These are phyloP conservation scores for Globisporangium mamillatum DNA, from an alignment of 352 stramenopile genomes.

Conservation along the genomic window DNA sequence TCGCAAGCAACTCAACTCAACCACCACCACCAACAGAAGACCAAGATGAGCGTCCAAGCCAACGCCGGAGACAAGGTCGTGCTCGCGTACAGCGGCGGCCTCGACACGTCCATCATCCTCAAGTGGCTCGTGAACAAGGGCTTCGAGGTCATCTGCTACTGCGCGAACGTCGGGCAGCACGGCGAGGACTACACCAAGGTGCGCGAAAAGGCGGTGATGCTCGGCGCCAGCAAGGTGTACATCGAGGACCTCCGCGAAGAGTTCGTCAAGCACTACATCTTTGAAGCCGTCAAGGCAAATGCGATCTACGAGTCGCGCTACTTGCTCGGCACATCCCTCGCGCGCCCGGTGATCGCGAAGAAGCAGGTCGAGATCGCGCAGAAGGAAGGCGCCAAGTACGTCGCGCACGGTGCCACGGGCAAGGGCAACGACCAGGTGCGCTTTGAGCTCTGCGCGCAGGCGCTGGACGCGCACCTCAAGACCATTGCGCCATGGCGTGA, in stretches of 20 bases:
- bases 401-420: conserved; percentile 97
- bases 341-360: conserved; percentile 97
- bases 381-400: conserved; percentile 88
- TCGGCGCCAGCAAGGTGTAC: conserved; percentile 89
- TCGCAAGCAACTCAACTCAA: conserved; percentile 13
- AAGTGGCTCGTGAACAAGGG: conserved; percentile 98
- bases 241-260: conserved; percentile 97
- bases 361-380: conserved; percentile 94
- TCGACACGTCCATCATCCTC: conserved; percentile 99
- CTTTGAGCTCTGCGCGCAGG: conserved; percentile 98
- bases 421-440: conserved; percentile 99
- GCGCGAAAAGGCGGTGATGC: conserved; percentile 85
- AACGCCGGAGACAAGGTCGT: conserved; percentile 90
- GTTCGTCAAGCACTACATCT: conserved; percentile 95
- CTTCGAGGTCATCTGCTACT: conserved; percentile 99
- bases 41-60: conserved; percentile 67
- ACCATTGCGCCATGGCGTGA: conserved; percentile 98
- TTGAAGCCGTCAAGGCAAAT: conserved; percentile 94
- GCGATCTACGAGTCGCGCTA: conserved; percentile 98
- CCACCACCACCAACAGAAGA: conserved; percentile 7
- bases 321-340: conserved; percentile 96
- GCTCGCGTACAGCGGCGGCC: conserved; percentile 95
- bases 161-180: conserved; percentile 97
- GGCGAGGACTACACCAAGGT: conserved; percentile 94
- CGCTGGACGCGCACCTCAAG: conserved; percentile 94